phyloP scores from a whole-genome alignment of 345 rosid species.

The Gossypium herbaceum region DNA sequence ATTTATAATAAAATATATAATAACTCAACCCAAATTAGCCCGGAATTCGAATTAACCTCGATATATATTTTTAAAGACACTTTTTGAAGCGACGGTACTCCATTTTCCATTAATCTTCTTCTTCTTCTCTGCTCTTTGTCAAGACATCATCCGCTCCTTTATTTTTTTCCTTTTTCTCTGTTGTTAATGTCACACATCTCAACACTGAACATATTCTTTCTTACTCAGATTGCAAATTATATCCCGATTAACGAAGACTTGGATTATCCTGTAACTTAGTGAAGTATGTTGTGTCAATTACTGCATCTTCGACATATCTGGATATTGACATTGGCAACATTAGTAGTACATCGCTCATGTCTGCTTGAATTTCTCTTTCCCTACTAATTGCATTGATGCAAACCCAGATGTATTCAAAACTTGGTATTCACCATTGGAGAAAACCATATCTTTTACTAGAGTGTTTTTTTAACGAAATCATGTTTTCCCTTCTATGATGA shows the following conservation, averaged over 20 bases:
- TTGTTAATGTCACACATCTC: not conserved
- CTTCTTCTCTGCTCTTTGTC: too few relatives aligned
- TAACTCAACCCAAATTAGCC: too few relatives aligned
- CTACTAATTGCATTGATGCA: constrained; percentile 21
- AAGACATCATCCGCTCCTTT: too few relatives aligned
- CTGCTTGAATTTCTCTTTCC: not conserved
- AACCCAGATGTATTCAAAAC: constrained; percentile 60
- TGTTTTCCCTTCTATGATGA: not conserved
- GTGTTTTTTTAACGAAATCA: not conserved
- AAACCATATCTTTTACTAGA: constrained; percentile 49
- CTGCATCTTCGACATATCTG: not conserved
- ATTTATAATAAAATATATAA: too few relatives aligned
- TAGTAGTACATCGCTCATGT: not conserved
- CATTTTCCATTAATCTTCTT: too few relatives aligned
- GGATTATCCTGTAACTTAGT: constrained; percentile 57
- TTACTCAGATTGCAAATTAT: constrained; percentile 83
- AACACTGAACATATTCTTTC: not conserved
- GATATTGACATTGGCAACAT: not conserved
- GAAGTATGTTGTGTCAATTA: not conserved
- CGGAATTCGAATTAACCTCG: too few relatives aligned
- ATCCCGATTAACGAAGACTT: constrained; percentile 68
- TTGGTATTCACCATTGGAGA: constrained; percentile 98
- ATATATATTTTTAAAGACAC: too few relatives aligned
- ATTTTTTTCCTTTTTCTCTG: too few relatives aligned
- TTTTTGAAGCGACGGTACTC: too few relatives aligned